Evolutionary conservation across 345 rosid genomes (phyloP).

Genomic region (Moricandia arvensis): DNA sequence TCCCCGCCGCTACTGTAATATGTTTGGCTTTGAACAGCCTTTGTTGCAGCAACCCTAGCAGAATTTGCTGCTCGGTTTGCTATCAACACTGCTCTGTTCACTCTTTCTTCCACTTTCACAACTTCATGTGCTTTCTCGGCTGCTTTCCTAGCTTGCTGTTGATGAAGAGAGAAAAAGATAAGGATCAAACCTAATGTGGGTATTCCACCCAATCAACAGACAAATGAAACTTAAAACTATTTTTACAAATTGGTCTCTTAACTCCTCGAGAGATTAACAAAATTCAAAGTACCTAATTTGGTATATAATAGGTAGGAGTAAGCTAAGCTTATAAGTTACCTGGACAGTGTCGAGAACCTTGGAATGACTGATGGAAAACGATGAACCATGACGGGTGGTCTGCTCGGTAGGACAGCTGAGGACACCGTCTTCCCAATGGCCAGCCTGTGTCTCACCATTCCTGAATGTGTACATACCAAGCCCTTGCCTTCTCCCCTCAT

Average conservation of each 20-base stretch:
- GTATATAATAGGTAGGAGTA: constrained; percentile 3
- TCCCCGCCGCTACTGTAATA: constrained; percentile 36
- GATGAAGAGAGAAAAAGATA: not conserved
- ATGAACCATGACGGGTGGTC: constrained; percentile 58
- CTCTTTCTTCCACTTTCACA: constrained; percentile 62
- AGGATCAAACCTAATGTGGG: constrained; percentile 13
- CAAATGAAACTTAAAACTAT: not conserved
- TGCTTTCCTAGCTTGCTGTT: constrained; percentile 72
- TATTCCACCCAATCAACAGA: constrained; percentile 7
- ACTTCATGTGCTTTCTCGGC: constrained; percentile 56
- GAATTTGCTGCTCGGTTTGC: constrained; percentile 87
- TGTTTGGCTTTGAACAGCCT: constrained; percentile 67
- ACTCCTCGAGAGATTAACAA: not conserved
- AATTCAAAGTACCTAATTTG: not conserved
- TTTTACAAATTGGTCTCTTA: not conserved
- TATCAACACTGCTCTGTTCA: constrained; percentile 57
- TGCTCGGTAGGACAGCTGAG: constrained; percentile 39
- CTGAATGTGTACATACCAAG: constrained; percentile 75
- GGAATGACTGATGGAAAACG: constrained; percentile 81
- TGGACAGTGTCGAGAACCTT: constrained; percentile 85
- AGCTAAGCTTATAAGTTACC: constrained; percentile 43
- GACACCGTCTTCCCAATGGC: constrained; percentile 71
- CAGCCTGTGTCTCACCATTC: constrained; percentile 74
- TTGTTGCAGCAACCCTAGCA: constrained; percentile 79
- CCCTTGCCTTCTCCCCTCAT: constrained; percentile 89